Percentiles rank a stretch among this genome's conserved stretches.
Conservation (phyloP, 441 rosid genomes). For the Isatis lusitanica region DNA sequence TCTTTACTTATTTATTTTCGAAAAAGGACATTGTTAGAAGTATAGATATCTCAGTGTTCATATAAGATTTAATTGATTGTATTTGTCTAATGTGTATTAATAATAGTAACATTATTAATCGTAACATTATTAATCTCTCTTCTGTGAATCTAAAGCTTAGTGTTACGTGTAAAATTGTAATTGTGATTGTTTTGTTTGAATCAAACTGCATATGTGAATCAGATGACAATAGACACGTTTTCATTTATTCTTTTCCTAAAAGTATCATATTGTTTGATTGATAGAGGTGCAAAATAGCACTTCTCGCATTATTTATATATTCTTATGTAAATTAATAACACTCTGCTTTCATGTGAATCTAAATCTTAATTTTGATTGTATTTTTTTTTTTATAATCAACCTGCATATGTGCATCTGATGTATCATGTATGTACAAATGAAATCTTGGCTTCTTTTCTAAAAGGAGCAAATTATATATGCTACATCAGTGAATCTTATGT, state of each 20-base stretch:
- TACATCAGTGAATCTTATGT: too few species aligned
- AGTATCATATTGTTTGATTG: not conserved
- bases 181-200: not conserved
- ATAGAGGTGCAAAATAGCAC: too few species aligned
- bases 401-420: not conserved
- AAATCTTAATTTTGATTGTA: too few species aligned
- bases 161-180: not conserved
- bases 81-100: not conserved
- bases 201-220: not conserved
- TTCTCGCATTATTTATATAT: too few species aligned
- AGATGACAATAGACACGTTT: not conserved
- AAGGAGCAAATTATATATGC: too few species aligned
- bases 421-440: not conserved
- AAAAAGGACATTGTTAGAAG: not conserved
- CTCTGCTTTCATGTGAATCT: too few species aligned
- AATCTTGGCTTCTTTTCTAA: too few species aligned
- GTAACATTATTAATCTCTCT: not conserved
- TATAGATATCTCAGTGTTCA: not conserved
- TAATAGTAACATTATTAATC: not conserved
- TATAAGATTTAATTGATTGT: slow-evolving; percentile 5
- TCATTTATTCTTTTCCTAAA: not conserved
- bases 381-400: not conserved
- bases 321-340: too few species aligned
- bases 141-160: not conserved
- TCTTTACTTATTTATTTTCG: not conserved